Evolutionary conservation across 305 asterid genomes (phyloP), one percentile per base, ranked within the genome.

Genomic region (Rubia balearica): DNA sequence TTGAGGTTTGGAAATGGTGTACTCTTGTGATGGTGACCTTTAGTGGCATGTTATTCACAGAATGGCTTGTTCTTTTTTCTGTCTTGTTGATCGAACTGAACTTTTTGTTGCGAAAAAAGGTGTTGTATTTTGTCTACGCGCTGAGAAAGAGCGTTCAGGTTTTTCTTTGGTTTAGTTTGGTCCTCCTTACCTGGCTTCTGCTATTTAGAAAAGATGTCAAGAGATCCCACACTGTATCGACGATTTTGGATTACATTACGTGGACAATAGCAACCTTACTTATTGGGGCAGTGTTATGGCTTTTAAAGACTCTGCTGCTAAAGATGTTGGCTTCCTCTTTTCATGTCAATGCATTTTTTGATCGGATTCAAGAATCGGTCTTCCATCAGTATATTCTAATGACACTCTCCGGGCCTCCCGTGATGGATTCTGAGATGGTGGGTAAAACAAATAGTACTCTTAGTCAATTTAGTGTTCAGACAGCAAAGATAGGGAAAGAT

Each of bases 281-380:
- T 2, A 78, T 91, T 5, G 96, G 91, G 6, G 42, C 98, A 19
- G 74, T 81, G 75, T 36, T 89, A 81, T 86, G 98, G 96, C 69
- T 91, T 13, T 16, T 89, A 75, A 91, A 91, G 73, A 91, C 89
- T 13, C 59, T 89, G 77, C 72, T 88, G 75, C 81, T 89, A 16
- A 91, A 89, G 82, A 78, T 88, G 57, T 78, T 91, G 81, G 98
- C 98, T 1, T 78, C 96, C 12, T 83, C 94, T 16, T 92, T 92
- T 66, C 94, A 92, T 21, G 96, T 88, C 13, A 90, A 74, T 27
- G 79, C 96, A 2, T 89, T 91, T 85, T 89, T 91, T 69, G 94
- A 88, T 67, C 75, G 98, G 77, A 88, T 91, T 77, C 96, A 89
- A 24, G 90, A 85, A 53, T 80, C 98, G 0, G 77, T 85, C 57